Evolutionary conservation across 108 stramenopile species (phyloP), one percentile per base, ranked within the genome.

Genomic region (Pseudonitzschia delicatissima): DNA sequence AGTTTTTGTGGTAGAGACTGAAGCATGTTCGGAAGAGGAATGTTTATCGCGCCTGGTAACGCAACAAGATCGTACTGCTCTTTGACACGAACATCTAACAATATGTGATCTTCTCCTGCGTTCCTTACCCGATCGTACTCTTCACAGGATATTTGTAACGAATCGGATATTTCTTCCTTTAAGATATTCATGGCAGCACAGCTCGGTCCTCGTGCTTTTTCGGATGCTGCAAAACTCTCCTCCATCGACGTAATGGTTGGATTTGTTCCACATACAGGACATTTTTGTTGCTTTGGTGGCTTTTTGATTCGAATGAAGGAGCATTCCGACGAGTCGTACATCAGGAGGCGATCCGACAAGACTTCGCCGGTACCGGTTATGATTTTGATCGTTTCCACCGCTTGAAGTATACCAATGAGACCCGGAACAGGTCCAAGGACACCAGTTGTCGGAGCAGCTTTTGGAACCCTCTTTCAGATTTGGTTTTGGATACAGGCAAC

Each of bases 351-450:
- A 66, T 90, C 81, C 25, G 85, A 64, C 87, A 90, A 82, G 33
- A 81, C 62, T 11, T 74, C 72, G 17, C 80, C 76, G 15, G 77
- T 77, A 8, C 83, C 88, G 8, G 93, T 91, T 3, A 98, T 47
- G 28, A 98, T 57, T 77, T 99, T 98, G 39, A 99, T 65, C 18
- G 75, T 71, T 77, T 96, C 95, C 15, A 89, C 72, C 26, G 97
- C 96, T 73, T 98, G 96, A 55, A 99, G 71, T 68, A 92, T 83
- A 7, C 98, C 97, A 60, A 99, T 86, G 17, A 93, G 68, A 1
- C 96, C 96, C 17, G 97, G 96, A 4, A 99, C 93, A 21, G 86
- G 80, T 37, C 93, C 93, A 58, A 94, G 64, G 1, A 94, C 93
- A 33, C 93, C 89, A n/a, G 68, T 90, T 87, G 64, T 94, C 93